Evolutionary conservation across 1,139 yeast genomes (phyloP), one percentile per base, ranked within the genome.

Genomic region (Saccharomycopsis phalli): DNA sequence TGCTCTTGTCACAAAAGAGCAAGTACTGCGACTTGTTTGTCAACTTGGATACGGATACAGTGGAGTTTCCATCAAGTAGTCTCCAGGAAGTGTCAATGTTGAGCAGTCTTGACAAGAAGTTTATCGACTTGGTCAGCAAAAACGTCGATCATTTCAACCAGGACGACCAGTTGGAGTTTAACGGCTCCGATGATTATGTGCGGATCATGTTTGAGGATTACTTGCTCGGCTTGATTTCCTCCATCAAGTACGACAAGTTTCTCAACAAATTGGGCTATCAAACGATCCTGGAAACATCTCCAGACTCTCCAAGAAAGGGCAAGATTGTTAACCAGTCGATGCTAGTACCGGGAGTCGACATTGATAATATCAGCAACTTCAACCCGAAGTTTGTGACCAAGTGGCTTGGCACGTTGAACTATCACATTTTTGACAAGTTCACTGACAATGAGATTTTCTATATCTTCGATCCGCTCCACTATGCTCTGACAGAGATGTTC

Each of bases 361-460:
- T 63, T 3, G 64, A 66, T 41, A 76, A 77, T 13, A 53, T 73
- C 13, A 60, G 59, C 27, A 55, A 67, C 41, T 87, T 78, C 54
- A 75, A 76, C 47, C 46, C 50, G 17, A 59, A 64, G 20, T 91
- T 81, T 68, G 67, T 81, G 16, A 66, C 66, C 5, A 56, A 55
- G 11, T 91, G 97, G 94, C 68, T 66, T 49, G 48, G 54, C 22
- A 77, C 95, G 0, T 68, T 71, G 44, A 86, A 83, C 54, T 88
- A 65, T 59, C 61, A 69, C 36, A 69, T 86, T 5, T 91, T 94
- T 72, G 69, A 81, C 52, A 53, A 62, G 21, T 68, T 67, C 49
- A 84, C 96, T 1, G 97, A 88, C 56, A 94, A 84, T 54, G 88
- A 88, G 53, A 66, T 91, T 26, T 88, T 88, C 62, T 94, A 87